These are phyloP conservation scores for Ascochyta koolunga DNA, from an alignment of 2,329 filamentous ascomycete genomes.

Conservation along the genomic window DNA sequence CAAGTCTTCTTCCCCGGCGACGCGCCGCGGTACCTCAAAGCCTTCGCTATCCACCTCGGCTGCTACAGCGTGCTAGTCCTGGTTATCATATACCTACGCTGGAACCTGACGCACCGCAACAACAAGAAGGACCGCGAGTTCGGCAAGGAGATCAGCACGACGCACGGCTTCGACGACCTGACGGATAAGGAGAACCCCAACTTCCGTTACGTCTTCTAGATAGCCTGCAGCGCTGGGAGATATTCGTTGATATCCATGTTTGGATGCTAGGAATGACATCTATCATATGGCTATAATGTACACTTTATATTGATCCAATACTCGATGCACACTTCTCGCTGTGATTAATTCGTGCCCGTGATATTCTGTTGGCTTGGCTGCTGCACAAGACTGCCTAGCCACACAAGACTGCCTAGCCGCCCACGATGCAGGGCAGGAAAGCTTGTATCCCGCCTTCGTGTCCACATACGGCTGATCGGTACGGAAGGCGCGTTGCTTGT, in stretches of 20 bases:
- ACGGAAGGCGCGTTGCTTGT: background rate
- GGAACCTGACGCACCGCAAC: constrained; percentile 64
- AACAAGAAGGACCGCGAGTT: constrained; percentile 59
- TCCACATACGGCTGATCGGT: background rate
- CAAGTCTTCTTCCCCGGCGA: constrained; percentile 55
- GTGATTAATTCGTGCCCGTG: background rate
- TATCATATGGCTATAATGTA: background rate
- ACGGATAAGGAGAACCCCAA: constrained; percentile 67
- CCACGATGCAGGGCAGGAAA: background rate
- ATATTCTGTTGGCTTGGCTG: too few relatives aligned
- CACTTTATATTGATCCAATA: background rate
- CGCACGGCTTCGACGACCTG: constrained; percentile 66
- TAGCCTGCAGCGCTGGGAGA: background rate
- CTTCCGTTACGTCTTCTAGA: constrained; percentile 62
- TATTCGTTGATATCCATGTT: background rate
- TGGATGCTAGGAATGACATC: constrained; percentile 4
- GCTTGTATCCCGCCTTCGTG: background rate
- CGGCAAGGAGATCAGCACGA: constrained; percentile 37
- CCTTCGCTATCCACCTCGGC: constrained; percentile 71
- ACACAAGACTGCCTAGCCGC: background rate
- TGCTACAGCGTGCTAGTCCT: constrained; percentile 69
- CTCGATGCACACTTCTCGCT: background rate
- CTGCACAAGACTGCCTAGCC: too few relatives aligned
- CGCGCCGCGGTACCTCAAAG: constrained; percentile 70
- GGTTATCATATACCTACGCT: constrained; percentile 64